These are phyloP conservation scores for Jatropha curcas DNA, from an alignment of 345 rosid genomes.

Conservation along the genomic window DNA sequence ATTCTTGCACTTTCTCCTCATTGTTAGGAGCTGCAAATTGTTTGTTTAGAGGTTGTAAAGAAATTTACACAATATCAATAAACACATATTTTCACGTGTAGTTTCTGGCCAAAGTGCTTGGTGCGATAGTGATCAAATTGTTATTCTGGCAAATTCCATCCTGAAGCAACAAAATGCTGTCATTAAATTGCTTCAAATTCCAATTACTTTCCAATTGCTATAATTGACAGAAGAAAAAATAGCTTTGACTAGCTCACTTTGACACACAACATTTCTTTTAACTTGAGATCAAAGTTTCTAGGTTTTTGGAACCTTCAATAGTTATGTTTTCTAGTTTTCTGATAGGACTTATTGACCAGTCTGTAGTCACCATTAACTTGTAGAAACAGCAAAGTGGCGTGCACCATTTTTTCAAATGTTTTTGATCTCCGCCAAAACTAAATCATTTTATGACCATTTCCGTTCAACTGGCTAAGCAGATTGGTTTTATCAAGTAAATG, in stretches of 20 bases:
- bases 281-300: neutral
- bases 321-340: neutral
- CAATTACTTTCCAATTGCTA: neutral
- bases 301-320: neutral
- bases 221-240: neutral
- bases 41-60: constrained; percentile 13
- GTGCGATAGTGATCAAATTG: neutral
- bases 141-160: neutral
- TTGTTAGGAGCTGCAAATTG: constrained; percentile 57
- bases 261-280: neutral
- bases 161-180: neutral
- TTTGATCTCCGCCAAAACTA: neutral
- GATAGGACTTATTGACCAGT: neutral
- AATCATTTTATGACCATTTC: too few species aligned
- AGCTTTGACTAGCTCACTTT: neutral
- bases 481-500: neutral
- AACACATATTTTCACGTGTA: neutral
- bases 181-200: neutral
- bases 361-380: neutral
- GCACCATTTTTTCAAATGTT: neutral
- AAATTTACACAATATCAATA: neutral
- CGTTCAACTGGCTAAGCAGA: too few species aligned
- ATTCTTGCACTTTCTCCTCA: constrained; percentile 44
- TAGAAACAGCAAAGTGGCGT: constrained; percentile 2
- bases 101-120: too few species aligned